phyloP scores from a whole-genome alignment of 495 filamentous ascomycete species.

The Echria macrotheca region DNA sequence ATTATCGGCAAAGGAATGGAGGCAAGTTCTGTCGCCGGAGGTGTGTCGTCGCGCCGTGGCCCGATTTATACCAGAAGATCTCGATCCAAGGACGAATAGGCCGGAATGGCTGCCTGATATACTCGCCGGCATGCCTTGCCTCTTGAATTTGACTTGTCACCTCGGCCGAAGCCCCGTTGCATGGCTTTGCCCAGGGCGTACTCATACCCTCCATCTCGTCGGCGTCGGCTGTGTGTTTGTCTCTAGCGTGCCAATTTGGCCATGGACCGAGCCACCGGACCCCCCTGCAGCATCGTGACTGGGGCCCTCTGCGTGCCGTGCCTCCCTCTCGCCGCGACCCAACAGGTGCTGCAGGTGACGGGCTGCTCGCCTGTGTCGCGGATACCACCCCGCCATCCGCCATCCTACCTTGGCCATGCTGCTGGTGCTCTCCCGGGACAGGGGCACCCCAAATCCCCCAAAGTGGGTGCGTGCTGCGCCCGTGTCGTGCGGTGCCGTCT shows the following conservation, averaged over 20 bases:
- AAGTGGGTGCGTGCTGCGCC: not conserved
- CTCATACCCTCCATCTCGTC: not conserved
- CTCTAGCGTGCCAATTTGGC: not conserved
- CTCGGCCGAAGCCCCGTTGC: no score
- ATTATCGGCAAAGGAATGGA: not conserved
- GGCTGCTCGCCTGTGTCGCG: not conserved
- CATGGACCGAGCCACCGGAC: no score
- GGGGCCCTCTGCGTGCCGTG: not conserved
- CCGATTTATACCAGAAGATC: no score
- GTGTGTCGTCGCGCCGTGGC: no score
- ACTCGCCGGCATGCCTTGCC: no score
- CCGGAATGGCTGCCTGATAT: not conserved
- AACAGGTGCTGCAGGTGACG: constrained; percentile 3
- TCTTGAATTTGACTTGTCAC: no score
- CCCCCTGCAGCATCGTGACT: constrained; percentile 2
- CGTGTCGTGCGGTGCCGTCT: not conserved
- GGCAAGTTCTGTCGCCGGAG: no score
- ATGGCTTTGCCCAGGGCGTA: no score
- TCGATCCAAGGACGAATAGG: not conserved
- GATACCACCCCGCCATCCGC: not conserved
- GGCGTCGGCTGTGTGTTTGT: not conserved
- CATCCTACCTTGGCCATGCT: no score
- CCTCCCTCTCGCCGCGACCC: not conserved
- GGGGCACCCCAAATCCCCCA: no score
- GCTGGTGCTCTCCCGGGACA: no score